Conservation (phyloP, 78 protist species). For the Dictyostelium discoideum region dicty_2.7 NC_007090.3:4372001-4372500, state of each 20-base stretch:
- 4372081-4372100: no score
- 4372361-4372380: background rate
- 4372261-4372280: background rate
- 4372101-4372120: background rate
- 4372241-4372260: background rate
- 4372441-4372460: background rate
- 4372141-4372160: background rate
- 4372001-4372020: no score
- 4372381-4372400: background rate
- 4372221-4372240: background rate
- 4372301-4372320: background rate
- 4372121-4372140: background rate
- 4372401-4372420: constrained; percentile 7
- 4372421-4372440: constrained; percentile 2
- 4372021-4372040: no score
- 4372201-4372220: background rate
- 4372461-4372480: background rate
- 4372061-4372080: no score
- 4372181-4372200: background rate
- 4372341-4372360: background rate
- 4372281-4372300: background rate
- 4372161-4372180: background rate
- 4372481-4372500: background rate
- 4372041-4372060: no score
- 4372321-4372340: background rate